phyloP scores from a whole-genome alignment of 2,329 filamentous ascomycete species.

The Fusarium chlamydosporum region DNA sequence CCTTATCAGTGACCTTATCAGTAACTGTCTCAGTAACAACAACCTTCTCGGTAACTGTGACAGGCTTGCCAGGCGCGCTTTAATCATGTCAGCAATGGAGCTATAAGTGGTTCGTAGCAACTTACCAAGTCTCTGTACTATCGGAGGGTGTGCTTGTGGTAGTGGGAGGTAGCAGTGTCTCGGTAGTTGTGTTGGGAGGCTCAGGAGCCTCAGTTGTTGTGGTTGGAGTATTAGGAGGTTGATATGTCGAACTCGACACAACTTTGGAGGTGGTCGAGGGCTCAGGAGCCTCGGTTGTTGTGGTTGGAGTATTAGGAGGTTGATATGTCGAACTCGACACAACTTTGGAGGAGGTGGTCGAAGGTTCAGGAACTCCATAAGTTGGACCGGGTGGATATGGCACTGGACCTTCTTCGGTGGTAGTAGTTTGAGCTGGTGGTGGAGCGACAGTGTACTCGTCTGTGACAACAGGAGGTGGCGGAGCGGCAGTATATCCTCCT shows the following conservation, averaged over 20 bases:
- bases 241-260: background rate
- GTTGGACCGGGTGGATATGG: slow-evolving; percentile 4
- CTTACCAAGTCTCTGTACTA: slow-evolving; percentile 31
- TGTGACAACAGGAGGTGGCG: background rate
- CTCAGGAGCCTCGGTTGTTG: too few species aligned
- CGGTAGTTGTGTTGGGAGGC: slow-evolving; percentile 14
- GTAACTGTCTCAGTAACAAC: slow-evolving; percentile 13
- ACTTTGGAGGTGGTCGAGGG: too few species aligned
- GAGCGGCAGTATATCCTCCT: background rate
- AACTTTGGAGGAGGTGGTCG: background rate
- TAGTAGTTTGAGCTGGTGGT: background rate
- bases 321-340: background rate
- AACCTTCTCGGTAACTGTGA: slow-evolving; percentile 10
- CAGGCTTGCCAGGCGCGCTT: slow-evolving; percentile 16
- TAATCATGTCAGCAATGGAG: slow-evolving; percentile 2
- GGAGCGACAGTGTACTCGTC: too few species aligned
- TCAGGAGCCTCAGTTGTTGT: background rate
- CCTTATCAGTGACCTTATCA: slow-evolving; percentile 9
- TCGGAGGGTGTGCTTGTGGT: slow-evolving; percentile 9
- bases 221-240: background rate
- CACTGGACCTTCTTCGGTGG: background rate
- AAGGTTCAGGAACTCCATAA: slow-evolving; percentile 3
- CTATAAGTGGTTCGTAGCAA: background rate
- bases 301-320: too few species aligned
- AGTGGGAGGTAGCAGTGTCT: slow-evolving; percentile 7